Conservation (phyloP, 768 basidiomycete genomes). For the Boletellus ananiceps region DNA sequence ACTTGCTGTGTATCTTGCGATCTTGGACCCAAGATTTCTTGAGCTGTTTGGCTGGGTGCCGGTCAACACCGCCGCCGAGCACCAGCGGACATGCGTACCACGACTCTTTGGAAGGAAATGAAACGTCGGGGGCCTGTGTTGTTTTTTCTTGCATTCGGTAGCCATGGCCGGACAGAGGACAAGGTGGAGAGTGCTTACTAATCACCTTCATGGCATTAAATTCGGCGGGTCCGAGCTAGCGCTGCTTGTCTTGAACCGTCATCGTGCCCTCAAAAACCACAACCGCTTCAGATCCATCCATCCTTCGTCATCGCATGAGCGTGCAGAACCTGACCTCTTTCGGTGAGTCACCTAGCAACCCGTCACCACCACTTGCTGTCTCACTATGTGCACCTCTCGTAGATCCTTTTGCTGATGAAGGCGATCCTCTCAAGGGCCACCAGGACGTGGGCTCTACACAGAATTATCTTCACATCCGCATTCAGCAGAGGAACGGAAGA, state of each 20-base stretch:
- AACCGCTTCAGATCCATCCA: constrained; percentile 42
- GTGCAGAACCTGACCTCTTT: constrained; percentile 86
- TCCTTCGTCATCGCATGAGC: constrained; percentile 78
- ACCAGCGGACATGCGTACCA: constrained; percentile 41
- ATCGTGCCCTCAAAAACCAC: constrained; percentile 38
- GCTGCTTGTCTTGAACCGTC: constrained; percentile 21
- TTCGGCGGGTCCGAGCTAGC: constrained; percentile 14
- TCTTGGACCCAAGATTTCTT: constrained; percentile 78
- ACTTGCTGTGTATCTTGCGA: constrained; percentile 72
- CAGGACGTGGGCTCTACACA: constrained; percentile 77
- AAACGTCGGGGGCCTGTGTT: constrained; percentile 56
- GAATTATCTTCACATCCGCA: constrained; percentile 91
- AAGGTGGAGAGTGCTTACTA: constrained; percentile 17
- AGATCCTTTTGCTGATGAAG: constrained; percentile 98
- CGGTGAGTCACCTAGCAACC: constrained; percentile 42
- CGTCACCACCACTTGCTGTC: not conserved
- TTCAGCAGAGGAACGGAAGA: constrained; percentile 98
- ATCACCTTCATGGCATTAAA: constrained; percentile 22
- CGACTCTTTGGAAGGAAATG: constrained; percentile 57
- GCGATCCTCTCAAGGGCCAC: constrained; percentile 69
- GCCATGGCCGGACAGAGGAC: constrained; percentile 1
- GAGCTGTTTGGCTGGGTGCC: constrained; percentile 62
- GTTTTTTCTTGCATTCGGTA: constrained; percentile 34
- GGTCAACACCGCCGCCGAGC: constrained; percentile 2
- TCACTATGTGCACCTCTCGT: constrained; percentile 15